Conservation (phyloP, 2,329 filamentous ascomycete genomes). For the Aspergillus sp. region DNA sequence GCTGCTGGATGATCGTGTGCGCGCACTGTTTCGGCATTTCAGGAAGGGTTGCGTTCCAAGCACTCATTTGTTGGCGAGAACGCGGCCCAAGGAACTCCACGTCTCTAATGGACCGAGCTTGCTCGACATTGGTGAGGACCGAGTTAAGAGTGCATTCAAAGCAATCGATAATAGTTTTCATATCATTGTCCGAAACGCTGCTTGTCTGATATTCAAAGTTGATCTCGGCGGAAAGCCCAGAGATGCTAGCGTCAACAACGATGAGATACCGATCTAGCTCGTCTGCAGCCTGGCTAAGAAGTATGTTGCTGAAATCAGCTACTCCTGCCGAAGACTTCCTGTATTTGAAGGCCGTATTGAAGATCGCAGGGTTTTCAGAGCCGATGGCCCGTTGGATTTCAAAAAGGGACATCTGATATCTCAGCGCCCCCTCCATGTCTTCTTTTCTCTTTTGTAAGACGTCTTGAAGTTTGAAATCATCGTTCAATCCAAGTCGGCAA, state of each 20-base stretch:
- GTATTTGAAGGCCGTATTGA: slow-evolving; percentile 33
- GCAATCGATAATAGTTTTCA: slow-evolving; percentile 31
- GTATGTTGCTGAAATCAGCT: slow-evolving; percentile 4
- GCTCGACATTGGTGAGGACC: slow-evolving; percentile 19
- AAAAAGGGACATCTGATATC: slow-evolving; percentile 22
- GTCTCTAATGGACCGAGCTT: slow-evolving; percentile 22
- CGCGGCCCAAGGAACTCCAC: slow-evolving; percentile 32
- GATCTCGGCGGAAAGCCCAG: slow-evolving; percentile 41
- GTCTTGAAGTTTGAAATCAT: slow-evolving; percentile 23
- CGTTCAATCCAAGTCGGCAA: slow-evolving; percentile 26
- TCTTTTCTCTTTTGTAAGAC: slow-evolving; percentile 22
- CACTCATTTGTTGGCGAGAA: slow-evolving; percentile 30
- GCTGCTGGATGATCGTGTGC: slow-evolving; percentile 38
- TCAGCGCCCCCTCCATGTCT: slow-evolving; percentile 18
- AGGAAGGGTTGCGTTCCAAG: slow-evolving; percentile 35
- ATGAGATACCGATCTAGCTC: slow-evolving; percentile 24
- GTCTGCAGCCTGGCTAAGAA: slow-evolving; percentile 5
- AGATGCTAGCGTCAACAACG: slow-evolving; percentile 28
- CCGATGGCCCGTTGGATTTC: slow-evolving; percentile 28
- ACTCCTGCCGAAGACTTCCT: not conserved
- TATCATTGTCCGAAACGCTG: slow-evolving; percentile 45
- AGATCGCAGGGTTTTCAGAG: slow-evolving; percentile 23
- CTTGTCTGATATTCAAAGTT: slow-evolving; percentile 55
- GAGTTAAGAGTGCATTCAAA: slow-evolving; percentile 34
- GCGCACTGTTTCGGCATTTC: slow-evolving; percentile 32